A percentile compares a stretch with the other conserved stretches of the same genome.
Conservation (phyloP, 257 asterid genomes). For the Orobanche coerulescens region DNA sequence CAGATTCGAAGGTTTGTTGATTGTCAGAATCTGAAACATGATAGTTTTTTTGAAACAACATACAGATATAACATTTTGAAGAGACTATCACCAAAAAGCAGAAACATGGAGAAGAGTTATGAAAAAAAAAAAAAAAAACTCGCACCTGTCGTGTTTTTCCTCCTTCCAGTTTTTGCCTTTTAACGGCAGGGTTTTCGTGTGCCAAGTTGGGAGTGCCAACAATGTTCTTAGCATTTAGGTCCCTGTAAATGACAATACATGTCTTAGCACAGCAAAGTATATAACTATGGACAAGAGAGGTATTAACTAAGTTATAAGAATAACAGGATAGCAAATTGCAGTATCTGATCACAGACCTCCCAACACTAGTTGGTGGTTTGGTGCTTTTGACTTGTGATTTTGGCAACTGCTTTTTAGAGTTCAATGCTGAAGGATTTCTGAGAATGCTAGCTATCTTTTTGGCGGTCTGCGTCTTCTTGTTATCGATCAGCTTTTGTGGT, state of each 20-base stretch:
- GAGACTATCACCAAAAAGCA: too few relatives aligned
- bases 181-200: conserved; percentile 83
- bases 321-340: not conserved
- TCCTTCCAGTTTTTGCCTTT: conserved; percentile 85
- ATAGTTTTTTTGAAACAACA: not conserved
- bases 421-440: conserved; percentile 57
- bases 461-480: conserved; percentile 49
- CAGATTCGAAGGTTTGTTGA: conserved; percentile 51
- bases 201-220: conserved; percentile 53
- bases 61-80: not conserved
- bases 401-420: conserved; percentile 39
- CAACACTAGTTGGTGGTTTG: conserved; percentile 47
- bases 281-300: not conserved
- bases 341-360: conserved; percentile 36
- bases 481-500: conserved; percentile 31
- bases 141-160: conserved; percentile 78
- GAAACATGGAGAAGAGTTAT: not conserved
- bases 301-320: not conserved
- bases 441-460: conserved; percentile 56
- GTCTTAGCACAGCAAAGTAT: conserved; percentile 13
- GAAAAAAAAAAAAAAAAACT: not conserved
- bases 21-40: conserved; percentile 55
- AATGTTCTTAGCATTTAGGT: conserved; percentile 33
- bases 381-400: conserved; percentile 43
- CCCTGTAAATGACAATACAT: conserved; percentile 31